These are phyloP conservation scores for Axilococcus clingmanii DNA, from an alignment of 139 green algal genomes.

Conservation along the genomic window DNA sequence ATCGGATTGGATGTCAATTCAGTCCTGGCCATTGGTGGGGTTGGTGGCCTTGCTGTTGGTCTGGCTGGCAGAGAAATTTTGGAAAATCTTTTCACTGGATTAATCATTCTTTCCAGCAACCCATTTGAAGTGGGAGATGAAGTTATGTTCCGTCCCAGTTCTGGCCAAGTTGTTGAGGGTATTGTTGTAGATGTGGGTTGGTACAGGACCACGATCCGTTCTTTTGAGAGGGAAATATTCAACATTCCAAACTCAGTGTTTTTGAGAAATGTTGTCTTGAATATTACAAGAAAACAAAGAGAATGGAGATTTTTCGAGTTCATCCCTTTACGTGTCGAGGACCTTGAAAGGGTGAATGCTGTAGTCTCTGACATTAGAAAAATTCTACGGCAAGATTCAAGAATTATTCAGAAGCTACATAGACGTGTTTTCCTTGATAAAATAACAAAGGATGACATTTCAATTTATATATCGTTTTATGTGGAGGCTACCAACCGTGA, in stretches of 20 bases:
- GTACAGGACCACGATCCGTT: constrained; percentile 77
- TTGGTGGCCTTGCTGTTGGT: constrained; percentile 87
- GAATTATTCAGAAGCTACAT: constrained; percentile 85
- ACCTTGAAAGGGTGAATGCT: constrained; percentile 20
- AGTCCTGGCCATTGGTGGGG: constrained; percentile 84
- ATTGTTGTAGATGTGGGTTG: constrained; percentile 87
- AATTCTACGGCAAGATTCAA: constrained; percentile 46
- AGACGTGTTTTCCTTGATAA: constrained; percentile 82
- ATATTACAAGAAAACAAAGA: constrained; percentile 72
- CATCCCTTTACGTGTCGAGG: constrained; percentile 42
- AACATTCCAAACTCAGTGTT: constrained; percentile 69
- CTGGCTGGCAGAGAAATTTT: constrained; percentile 82
- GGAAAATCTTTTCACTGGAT: constrained; percentile 87
- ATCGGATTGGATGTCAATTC: constrained; percentile 64
- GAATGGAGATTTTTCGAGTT: constrained; percentile 86
- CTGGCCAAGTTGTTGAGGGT: constrained; percentile 61
- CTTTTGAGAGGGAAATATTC: constrained; percentile 70
- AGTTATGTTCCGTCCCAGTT: constrained; percentile 59
- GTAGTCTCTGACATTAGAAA: constrained; percentile 64
- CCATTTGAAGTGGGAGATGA: constrained; percentile 73
- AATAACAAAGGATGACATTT: constrained; percentile 49
- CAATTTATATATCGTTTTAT: constrained; percentile 73
- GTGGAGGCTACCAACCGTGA: constrained; percentile 65
- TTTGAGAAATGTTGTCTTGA: constrained; percentile 81
- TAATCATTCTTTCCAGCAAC: constrained; percentile 74